These are phyloP conservation scores for Recurvomyces mirabilis DNA, from an alignment of 495 filamentous ascomycete species.

Conservation along the genomic window DNA sequence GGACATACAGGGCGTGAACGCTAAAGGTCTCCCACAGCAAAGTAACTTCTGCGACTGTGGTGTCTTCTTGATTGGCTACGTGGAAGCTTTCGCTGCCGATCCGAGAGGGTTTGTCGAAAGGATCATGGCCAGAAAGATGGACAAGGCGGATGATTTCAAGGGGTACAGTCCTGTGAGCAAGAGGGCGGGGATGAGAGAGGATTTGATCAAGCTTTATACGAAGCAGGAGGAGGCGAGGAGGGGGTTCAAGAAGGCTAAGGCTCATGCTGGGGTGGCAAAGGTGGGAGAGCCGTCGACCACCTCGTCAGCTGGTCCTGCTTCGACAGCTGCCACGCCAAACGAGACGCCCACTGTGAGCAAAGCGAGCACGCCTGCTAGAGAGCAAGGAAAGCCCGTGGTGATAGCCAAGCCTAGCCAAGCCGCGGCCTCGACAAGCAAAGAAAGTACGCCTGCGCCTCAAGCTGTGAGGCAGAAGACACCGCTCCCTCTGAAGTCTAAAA, in stretches of 20 bases:
- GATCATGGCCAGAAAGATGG: conserved; percentile 40
- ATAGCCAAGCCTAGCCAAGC: no score
- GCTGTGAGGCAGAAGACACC: no score
- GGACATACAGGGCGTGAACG: conserved; percentile 52
- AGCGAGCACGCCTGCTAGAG: no score
- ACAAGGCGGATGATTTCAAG: conserved; percentile 42
- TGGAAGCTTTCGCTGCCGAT: conserved; percentile 63
- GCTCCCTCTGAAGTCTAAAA: no score
- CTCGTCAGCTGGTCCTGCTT: neutral
- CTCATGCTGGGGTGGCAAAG: neutral
- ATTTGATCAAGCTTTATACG: conserved; percentile 39
- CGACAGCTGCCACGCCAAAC: no score
- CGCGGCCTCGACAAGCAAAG: no score
- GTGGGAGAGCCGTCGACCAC: neutral
- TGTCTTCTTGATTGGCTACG: conserved; percentile 69
- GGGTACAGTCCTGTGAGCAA: conserved; percentile 41
- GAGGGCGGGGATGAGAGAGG: conserved; percentile 41
- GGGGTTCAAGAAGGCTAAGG: conserved; percentile 9
- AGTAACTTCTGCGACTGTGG: conserved; percentile 84
- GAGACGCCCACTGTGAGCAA: no score
- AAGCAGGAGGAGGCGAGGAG: conserved; percentile 34
- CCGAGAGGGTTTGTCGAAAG: conserved; percentile 55
- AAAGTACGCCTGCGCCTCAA: no score
- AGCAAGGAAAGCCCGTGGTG: no score
- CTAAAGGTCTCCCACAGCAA: conserved; percentile 62